phyloP scores from a whole-genome alignment of 2,329 filamentous ascomycete genomes.

The Apiospora phragmitis region DNA sequence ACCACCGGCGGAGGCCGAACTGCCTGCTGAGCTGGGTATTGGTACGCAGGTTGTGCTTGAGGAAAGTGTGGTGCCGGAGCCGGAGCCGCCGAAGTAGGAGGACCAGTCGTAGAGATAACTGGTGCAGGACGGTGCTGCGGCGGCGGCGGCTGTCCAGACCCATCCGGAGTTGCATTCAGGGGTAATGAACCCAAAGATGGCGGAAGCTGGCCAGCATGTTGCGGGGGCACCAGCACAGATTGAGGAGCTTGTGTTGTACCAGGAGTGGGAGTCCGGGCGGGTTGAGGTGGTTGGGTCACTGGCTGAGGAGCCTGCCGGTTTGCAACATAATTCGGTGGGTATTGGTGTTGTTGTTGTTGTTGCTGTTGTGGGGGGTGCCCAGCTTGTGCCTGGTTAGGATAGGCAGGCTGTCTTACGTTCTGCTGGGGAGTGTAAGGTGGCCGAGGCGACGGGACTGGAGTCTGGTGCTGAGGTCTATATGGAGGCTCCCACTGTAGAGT shows the following conservation, averaged over 20 bases:
- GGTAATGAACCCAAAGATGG: slow-evolving; percentile 30
- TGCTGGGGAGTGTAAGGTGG: slow-evolving; percentile 27
- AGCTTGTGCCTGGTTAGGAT: slow-evolving; percentile 24
- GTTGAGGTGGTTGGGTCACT: slow-evolving; percentile 25
- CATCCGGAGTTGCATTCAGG: slow-evolving; percentile 31
- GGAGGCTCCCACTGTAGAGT: slow-evolving; percentile 43
- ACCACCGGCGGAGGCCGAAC: slow-evolving; percentile 14
- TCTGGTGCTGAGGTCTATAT: slow-evolving; percentile 39
- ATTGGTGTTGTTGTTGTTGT: slow-evolving; percentile 21
- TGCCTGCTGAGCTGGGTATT: slow-evolving; percentile 19
- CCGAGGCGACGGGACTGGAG: slow-evolving; percentile 30
- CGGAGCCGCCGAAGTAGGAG: slow-evolving; percentile 13
- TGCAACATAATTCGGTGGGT: slow-evolving; percentile 24
- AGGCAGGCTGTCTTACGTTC: slow-evolving; percentile 25
- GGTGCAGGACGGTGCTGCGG: slow-evolving; percentile 20
- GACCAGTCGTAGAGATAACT: slow-evolving; percentile 14
- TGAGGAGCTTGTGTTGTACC: slow-evolving; percentile 26
- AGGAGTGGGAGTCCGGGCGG: slow-evolving; percentile 38
- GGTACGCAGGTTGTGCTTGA: slow-evolving; percentile 22
- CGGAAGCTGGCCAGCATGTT: slow-evolving; percentile 30
- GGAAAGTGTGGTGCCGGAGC: slow-evolving; percentile 19
- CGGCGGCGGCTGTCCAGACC: slow-evolving; percentile 26
- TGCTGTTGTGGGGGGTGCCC: slow-evolving; percentile 10
- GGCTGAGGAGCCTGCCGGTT: slow-evolving; percentile 26
- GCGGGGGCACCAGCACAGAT: slow-evolving; percentile 32